Evolutionary conservation across 768 basidiomycete genomes (phyloP).

Genomic region (Suillus subaureus): DNA sequence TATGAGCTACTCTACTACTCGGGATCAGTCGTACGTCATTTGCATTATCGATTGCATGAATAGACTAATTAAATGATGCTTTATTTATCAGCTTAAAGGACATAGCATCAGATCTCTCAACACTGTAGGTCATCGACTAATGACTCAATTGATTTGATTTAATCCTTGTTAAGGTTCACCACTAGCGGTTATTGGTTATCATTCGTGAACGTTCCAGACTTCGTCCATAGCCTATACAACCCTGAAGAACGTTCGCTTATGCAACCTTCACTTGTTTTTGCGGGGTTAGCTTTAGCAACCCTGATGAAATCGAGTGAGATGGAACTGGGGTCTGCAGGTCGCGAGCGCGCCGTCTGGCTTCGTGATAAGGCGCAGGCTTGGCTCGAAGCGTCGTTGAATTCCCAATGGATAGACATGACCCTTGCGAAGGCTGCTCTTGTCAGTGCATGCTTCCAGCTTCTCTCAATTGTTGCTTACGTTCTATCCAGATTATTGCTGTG

Average conservation of each 20-base stretch:
- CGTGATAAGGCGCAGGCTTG: constrained; percentile 57
- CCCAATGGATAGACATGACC: constrained; percentile 58
- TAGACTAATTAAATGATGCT: constrained; percentile 7
- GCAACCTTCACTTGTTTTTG: constrained; percentile 72
- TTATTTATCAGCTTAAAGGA: constrained; percentile 43
- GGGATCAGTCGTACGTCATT: constrained; percentile 44
- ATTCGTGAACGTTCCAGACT: constrained; percentile 61
- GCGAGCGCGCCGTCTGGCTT: constrained; percentile 58
- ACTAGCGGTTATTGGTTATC: constrained; percentile 68
- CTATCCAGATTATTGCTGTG: constrained; percentile 66
- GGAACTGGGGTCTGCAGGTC: constrained; percentile 55
- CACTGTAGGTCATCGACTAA: constrained; percentile 44
- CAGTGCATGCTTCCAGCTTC: constrained; percentile 19
- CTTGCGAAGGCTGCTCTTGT: constrained; percentile 78
- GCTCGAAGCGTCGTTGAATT: constrained; percentile 51
- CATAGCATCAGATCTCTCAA: constrained; percentile 51
- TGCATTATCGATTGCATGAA: background rate
- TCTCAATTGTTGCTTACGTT: constrained; percentile 17
- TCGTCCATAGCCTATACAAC: constrained; percentile 54
- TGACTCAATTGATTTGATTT: constrained; percentile 1
- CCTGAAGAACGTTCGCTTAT: constrained; percentile 55
- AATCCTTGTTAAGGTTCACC: constrained; percentile 50
- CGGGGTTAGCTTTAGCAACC: constrained; percentile 68
- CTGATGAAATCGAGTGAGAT: constrained; percentile 74
- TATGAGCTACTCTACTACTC: constrained; percentile 41